Base-by-base conservation (phyloP, 208 protist genomes). In the Porcisia hertigi region DNA sequence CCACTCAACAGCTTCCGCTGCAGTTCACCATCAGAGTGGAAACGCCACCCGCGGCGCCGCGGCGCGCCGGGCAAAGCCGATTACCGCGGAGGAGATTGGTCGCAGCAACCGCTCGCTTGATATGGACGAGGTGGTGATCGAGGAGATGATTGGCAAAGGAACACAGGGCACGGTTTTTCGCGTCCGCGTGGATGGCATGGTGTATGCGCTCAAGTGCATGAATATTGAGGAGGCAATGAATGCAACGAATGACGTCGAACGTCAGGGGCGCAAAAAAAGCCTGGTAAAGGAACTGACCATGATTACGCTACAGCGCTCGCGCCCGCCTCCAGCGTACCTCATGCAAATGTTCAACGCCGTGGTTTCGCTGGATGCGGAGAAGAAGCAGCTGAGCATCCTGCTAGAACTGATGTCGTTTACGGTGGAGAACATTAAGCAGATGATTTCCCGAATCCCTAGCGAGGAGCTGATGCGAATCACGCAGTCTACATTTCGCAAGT, bases 341-440 rank as follows among this genome's bases (percentile, higher is more conserved):
- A 94, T 96, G 88, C 84, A 85, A 36, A 89, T 96, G 85, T 96
- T 95, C 87, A 95, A 96, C 82, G 93, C 91, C 1, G 88, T 92
- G 36, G 82, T 80, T 39, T 88, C 82, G 0, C 52, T 92, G 41
- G 80, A 93, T 45, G 81, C 76, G n/a, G 77, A 86, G 45, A 71
- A 76, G 54, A 84, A 89, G 86, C 83, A 92, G 72, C 85, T 97
- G 30, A 88, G 88, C 77, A 85, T 97, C 49, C 82, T 96, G 43
- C 92, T 95, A 73, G 93, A 97, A 77, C 82, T 96, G 49, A 96
- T 97, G 93, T 89, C 84, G 45, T 91, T 94, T 45, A 88, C 85
- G 49, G 82, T 96, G 18, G 93, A 97, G 53, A 83, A 93, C 70
- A 67, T 88, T n/a, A 84, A 94, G 71, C 70, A 84, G 30, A 96